Percentiles rank a stretch among this genome's conserved stretches.
Conservation (phyloP, 2,329 filamentous ascomycete species). For the Xylaria sp. region DNA sequence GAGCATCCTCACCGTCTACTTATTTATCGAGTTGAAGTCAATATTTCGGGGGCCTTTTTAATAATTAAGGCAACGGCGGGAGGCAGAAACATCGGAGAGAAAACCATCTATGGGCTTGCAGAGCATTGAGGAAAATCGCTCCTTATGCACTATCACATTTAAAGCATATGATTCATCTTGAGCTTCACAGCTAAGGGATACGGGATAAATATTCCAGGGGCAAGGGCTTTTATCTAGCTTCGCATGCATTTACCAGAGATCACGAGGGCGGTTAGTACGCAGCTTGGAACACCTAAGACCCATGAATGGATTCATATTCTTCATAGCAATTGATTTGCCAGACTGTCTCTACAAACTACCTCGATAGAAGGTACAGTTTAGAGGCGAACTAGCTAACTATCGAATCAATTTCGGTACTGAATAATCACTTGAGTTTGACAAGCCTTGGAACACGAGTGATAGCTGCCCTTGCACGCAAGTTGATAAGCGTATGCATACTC, state of each 20-base stretch:
- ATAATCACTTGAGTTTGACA: no score
- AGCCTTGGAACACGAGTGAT: no score
- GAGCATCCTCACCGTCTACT: not conserved
- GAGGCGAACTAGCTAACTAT: no score
- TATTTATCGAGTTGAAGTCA: slow-evolving; percentile 13
- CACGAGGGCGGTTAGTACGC: not conserved
- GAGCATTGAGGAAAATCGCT: not conserved
- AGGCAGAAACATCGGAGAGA: slow-evolving; percentile 9
- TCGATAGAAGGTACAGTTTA: no score
- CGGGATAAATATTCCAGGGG: not conserved
- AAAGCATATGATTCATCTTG: no score
- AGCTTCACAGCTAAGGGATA: not conserved
- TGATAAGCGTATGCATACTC: no score
- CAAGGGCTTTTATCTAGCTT: not conserved
- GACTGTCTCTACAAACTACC: no score
- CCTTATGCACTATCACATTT: not conserved
- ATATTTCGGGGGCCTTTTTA: slow-evolving; percentile 11
- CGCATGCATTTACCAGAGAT: not conserved
- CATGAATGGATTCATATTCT: no score
- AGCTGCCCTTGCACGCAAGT: no score
- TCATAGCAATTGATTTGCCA: no score
- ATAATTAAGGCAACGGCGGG: slow-evolving; percentile 4
- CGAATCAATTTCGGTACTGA: no score
- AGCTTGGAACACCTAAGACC: not conserved
- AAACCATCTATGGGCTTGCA: not conserved